Evolutionary conservation across 1,139 yeast species (phyloP).

Genomic region (Geotrichum carabidarum): DNA sequence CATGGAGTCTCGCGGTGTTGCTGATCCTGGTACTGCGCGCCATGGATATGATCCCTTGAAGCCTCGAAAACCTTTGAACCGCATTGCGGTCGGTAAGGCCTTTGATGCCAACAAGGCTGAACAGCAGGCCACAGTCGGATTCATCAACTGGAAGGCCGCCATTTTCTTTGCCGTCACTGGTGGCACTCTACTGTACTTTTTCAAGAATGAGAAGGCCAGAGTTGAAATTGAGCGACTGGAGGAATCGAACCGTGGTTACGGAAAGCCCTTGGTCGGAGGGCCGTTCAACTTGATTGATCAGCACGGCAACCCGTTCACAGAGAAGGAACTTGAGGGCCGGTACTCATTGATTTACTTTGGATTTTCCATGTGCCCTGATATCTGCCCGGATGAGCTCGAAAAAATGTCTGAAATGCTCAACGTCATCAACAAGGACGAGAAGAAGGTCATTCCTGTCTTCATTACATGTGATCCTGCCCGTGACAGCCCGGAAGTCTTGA

Average conservation of each 20-base stretch:
- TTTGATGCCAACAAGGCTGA: constrained; percentile 27
- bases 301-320: constrained; percentile 67
- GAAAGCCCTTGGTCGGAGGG: constrained; percentile 92
- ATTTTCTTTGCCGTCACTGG: constrained; percentile 62
- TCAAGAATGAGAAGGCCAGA: constrained; percentile 67
- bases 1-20: constrained; percentile 15
- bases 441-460: constrained; percentile 56
- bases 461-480: constrained; percentile 96
- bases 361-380: constrained; percentile 95
- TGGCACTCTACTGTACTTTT: constrained; percentile 62
- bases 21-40: constrained; percentile 26
- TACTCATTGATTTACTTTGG: constrained; percentile 87
- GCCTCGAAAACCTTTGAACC: constrained; percentile 44
- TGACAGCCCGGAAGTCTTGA: constrained; percentile 77
- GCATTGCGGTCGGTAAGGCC: constrained; percentile 51
- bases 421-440: constrained; percentile 49
- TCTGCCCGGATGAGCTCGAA: constrained; percentile 95
- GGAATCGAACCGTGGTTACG: constrained; percentile 79
- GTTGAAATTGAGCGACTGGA: constrained; percentile 67
- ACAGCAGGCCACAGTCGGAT: constrained; percentile 48
- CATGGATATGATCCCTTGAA: constrained; percentile 33
- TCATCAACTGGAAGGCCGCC: constrained; percentile 86
- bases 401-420: constrained; percentile 77
- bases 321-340: constrained; percentile 66
- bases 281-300: constrained; percentile 69